phyloP scores from a whole-genome alignment of 495 filamentous ascomycete genomes.

The Lichina pygmaea region DNA sequence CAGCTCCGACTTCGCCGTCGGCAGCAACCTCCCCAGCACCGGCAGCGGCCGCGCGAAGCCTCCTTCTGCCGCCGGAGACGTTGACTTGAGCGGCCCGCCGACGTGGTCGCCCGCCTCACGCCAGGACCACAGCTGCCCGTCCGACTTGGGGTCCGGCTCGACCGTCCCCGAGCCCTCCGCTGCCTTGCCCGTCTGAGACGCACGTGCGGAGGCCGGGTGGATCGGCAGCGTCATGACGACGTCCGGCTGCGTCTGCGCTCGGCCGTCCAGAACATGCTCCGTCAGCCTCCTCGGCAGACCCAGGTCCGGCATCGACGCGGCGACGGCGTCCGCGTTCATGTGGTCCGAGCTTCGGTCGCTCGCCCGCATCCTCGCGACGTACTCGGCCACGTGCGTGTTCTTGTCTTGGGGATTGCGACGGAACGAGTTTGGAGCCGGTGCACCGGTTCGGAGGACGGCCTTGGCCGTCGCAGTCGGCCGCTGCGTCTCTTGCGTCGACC shows the following conservation, averaged over 20 bases:
- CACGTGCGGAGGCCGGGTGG: too few relatives aligned
- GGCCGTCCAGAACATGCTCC: too few relatives aligned
- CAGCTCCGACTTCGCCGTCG: conserved; percentile 18
- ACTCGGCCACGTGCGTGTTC: conserved; percentile 12
- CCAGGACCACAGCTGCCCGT: too few relatives aligned
- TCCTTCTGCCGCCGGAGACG: conserved; percentile 4
- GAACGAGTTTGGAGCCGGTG: conserved; percentile 8
- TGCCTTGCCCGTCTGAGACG: too few relatives aligned
- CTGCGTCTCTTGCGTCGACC: conserved; percentile 11
- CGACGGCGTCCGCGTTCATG: background rate
- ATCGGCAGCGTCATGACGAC: too few relatives aligned
- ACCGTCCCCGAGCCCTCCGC: too few relatives aligned
- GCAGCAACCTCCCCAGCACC: conserved; percentile 17
- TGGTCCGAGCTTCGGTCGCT: background rate
- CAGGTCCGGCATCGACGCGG: background rate
- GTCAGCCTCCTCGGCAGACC: background rate
- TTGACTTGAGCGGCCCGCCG: background rate
- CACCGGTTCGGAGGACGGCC: background rate
- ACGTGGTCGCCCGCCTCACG: background rate
- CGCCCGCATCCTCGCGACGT: conserved; percentile 5
- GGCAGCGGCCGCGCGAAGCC: conserved; percentile 15
- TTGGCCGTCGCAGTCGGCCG: conserved; percentile 5
- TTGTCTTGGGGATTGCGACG: conserved; percentile 11
- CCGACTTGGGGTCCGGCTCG: too few relatives aligned
- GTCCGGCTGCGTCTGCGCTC: too few relatives aligned